Base-by-base conservation (phyloP, 768 basidiomycete genomes). In the Mycena galericulata region DNA sequence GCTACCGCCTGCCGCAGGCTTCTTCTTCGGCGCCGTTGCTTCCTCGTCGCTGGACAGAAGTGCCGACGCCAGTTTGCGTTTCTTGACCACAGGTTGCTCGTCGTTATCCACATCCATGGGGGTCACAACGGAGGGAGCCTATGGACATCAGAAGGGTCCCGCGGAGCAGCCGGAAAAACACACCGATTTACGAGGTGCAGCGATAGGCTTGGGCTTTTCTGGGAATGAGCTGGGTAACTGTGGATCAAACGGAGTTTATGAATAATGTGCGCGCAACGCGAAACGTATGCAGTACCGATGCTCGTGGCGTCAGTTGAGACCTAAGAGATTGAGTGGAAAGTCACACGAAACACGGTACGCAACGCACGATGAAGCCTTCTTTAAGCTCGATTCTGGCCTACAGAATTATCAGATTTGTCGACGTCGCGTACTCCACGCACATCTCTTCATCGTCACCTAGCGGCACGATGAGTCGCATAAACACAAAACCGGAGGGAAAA, bases 41-140 rank as follows among this genome's bases (percentile, higher is more conserved):
- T 79, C 79, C 18, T 82, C 83, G 32, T 84, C 84, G 62, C 81
- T 83, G 2, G 80, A 79, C 15, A 80, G 58, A 17, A 83, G 49
- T 10, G 78, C 74, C 4, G 75, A 57, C 3, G 69, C 43, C 59
- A 79, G 79, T 72, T 80, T 81, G 27, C 79, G 79, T 57, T 82
- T 82, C 36, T 68, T 73, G 40, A 30, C 51, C 7, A 57, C 54
- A 9, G 74, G 65, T 20, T 70, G 73, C 15, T 73, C 76, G 27
- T 79, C 78, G 41, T 71, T 73, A 40, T 76, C 76, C 9, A 67
- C 49, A 24, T 72, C 73, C 69, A 76, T 75, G 1, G 67, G 75
- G 18, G 27, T 30, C 27, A 40, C 22, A 26, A 47, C 24, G 10
- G 46, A 4, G 46, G 24, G 4, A 27, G 8, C 24, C 46, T 47